Conservation (phyloP, 257 asterid species). For the Plantago elongata region DNA sequence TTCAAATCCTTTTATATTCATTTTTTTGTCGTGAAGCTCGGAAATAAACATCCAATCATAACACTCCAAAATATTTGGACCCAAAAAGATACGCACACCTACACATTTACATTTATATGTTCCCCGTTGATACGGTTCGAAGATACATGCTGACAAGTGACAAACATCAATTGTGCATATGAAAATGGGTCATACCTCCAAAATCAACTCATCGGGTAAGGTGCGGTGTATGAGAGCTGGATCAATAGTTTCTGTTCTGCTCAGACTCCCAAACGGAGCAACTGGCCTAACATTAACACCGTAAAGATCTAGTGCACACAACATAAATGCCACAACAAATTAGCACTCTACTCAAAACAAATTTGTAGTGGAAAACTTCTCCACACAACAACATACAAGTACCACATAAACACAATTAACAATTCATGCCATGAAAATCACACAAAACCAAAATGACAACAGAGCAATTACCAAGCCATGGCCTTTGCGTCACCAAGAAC, state of each 20-base stretch:
- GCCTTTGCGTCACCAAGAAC: slow-evolving; percentile 72
- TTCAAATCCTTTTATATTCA: no score
- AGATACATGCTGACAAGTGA: slow-evolving; percentile 11
- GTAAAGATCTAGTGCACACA: slow-evolving; percentile 59
- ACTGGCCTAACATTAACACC: slow-evolving; percentile 88
- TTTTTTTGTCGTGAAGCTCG: no score
- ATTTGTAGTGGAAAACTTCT: neutral
- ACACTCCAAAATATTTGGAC: no score
- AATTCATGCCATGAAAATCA: slow-evolving; percentile 2
- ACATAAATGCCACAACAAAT: slow-evolving; percentile 4
- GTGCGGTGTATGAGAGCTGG: slow-evolving; percentile 63
- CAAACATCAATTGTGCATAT: neutral
- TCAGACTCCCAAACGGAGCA: slow-evolving; percentile 67
- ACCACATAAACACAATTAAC: neutral
- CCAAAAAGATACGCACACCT: no score
- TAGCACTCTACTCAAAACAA: neutral
- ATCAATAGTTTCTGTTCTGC: slow-evolving; percentile 54
- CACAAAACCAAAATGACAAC: neutral
- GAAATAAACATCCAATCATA: no score
- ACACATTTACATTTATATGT: no score
- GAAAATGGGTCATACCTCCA: slow-evolving; percentile 48
- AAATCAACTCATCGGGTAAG: slow-evolving; percentile 89
- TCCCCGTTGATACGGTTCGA: neutral
- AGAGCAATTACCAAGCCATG: slow-evolving; percentile 77
- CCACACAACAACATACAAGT: neutral